Conservation (phyloP, 129 eudicot genomes). For the Mikania micrantha region DNA sequence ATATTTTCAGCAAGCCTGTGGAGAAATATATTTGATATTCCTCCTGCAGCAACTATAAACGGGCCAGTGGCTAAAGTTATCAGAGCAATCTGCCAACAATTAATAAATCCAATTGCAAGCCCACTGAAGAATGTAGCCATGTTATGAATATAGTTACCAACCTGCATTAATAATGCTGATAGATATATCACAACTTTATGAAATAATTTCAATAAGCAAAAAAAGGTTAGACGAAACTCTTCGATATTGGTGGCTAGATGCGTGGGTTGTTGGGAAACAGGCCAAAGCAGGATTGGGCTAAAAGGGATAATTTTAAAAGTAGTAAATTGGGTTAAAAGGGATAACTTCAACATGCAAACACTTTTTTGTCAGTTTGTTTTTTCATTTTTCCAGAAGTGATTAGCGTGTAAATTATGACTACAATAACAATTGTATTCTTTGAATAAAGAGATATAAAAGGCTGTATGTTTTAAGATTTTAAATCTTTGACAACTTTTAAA, state of each 20-base stretch:
- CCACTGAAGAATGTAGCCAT: conserved; percentile 99
- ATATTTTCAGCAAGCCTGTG: conserved; percentile 97
- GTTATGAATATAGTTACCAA: conserved; percentile 96
- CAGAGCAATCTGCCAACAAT: conserved; percentile 96
- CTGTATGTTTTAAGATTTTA: neutral
- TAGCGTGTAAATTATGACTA: neutral
- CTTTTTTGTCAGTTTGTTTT: neutral
- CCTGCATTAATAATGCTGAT: conserved; percentile 44
- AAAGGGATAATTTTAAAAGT: neutral
- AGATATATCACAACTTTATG: neutral
- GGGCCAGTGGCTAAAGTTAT: conserved; percentile 96
- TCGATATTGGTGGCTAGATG: neutral
- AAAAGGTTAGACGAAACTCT: neutral
- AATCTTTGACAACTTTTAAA: neutral
- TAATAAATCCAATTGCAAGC: conserved; percentile 82
- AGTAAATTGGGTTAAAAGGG: neutral
- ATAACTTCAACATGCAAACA: neutral
- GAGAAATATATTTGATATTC: conserved; percentile 92
- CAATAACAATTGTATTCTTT: neutral
- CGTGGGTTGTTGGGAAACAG: neutral
- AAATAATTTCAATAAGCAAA: neutral
- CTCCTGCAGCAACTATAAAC: conserved; percentile 97
- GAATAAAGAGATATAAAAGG: neutral
- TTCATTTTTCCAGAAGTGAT: neutral
- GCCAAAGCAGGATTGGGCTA: neutral